Evolutionary conservation across 768 basidiomycete species (phyloP).

Genomic region (Russula sp.): DNA sequence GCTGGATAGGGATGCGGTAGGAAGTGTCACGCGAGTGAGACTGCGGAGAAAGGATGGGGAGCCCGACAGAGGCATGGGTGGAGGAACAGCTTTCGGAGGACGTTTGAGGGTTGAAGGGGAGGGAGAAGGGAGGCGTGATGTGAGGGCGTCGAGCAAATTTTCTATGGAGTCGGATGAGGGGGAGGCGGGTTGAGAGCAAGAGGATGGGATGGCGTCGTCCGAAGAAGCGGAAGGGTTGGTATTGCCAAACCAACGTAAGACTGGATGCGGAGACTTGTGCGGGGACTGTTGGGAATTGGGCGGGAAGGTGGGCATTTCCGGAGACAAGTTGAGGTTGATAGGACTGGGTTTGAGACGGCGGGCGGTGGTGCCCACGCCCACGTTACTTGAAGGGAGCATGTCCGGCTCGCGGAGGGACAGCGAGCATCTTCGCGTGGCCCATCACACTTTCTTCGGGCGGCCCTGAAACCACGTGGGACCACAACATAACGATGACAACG

Average conservation of each 20-base stretch:
- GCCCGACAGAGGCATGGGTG: conserved; percentile 34
- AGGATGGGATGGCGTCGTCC: conserved; percentile 41
- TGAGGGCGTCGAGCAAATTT: conserved; percentile 32
- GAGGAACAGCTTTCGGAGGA: conserved; percentile 26
- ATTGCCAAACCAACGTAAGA: conserved; percentile 42
- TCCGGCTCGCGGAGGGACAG: neutral
- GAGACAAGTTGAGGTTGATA: neutral
- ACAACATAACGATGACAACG: neutral
- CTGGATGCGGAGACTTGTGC: conserved; percentile 23
- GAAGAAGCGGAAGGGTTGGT: conserved; percentile 27
- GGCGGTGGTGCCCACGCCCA: neutral
- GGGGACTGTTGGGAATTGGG: conserved; percentile 11
- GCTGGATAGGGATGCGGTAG: conserved; percentile 51
- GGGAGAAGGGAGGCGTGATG: conserved; percentile 27
- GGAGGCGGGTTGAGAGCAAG: conserved; percentile 1
- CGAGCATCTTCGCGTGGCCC: neutral
- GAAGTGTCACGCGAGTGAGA: conserved; percentile 54
- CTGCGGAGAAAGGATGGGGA: conserved; percentile 47
- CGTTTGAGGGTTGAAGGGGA: conserved; percentile 23
- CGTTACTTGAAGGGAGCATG: conserved; percentile 12
- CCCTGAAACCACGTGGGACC: too few relatives aligned
- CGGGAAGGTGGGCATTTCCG: conserved; percentile 10
- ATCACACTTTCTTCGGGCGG: neutral
- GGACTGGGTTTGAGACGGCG: neutral
- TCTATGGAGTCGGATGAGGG: conserved; percentile 24